Base-by-base conservation (phyloP, 2,329 filamentous ascomycete species). In the Fusarium pseudonygamai region DNA sequence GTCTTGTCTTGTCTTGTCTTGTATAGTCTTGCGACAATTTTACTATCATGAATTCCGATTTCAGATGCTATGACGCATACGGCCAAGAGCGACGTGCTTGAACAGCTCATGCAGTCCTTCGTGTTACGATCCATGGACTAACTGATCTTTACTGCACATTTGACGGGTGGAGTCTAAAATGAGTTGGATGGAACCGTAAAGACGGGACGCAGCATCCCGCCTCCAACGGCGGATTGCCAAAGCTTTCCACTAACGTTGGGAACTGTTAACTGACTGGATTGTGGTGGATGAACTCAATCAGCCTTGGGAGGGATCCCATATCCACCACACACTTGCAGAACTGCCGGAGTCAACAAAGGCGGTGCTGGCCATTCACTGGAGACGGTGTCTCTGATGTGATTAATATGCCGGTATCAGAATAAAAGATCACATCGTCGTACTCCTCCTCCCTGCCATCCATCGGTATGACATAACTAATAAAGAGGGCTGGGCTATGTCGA, bases 261-360 rank as follows among this genome's bases (percentile, higher is more conserved):
- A 49, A 66, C 46, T 62, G 45, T 50, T 66, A 39, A 43, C 52
- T 39, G 39, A 46, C 43, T 34, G 34, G 24, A 46, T 20, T 71
- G 43, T 61, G 53, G 53, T 69, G 58, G 53, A 53, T 74, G 55
- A 49, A 73, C 65, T 56, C 43, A 47, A 64, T 74, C 71, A 73
- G 67, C 71, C 71, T 74, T 74, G 71, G 59, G 64, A 70, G 69
- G 69, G 64, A 72, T 69, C 68, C 56, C n/a, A 65, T 47, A 72
- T 57, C 46, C 46, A 50, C 37, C 64, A 62, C 47, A 49, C 15
- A 49, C 46, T 30, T 26, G 42, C 37, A 50, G 58, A 73, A 71
- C 71, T 73, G 58, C 71, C 71, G 62, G 66, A 39, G 42, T 47
- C 34, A 43, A 42, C n/a, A 40, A 42, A 43, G 59, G 59, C 42